Conservation (phyloP, 106 monocot species). For the Agapanthus africanus region DNA sequence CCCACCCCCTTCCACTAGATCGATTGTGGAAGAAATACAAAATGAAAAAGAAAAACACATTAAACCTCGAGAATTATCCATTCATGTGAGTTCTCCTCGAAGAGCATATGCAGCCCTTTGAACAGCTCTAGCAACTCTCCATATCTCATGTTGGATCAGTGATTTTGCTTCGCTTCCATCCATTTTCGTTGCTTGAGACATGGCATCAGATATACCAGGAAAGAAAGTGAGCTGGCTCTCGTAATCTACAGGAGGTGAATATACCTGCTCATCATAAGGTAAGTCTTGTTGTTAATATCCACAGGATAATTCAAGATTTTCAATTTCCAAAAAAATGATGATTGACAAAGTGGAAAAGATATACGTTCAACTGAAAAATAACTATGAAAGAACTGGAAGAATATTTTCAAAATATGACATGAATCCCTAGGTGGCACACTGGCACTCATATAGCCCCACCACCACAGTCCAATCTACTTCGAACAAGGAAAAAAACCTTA, state of each 20-base stretch:
- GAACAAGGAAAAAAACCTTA: too few species aligned
- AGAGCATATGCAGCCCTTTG: conserved; percentile 40
- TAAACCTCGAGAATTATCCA: background rate
- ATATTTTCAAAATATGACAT: too few species aligned
- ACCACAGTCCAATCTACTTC: too few species aligned
- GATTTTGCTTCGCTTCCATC: background rate
- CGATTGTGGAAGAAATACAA: background rate
- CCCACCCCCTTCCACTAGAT: too few species aligned
- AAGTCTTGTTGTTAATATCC: too few species aligned
- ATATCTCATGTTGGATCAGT: conserved; percentile 50
- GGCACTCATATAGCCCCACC: too few species aligned
- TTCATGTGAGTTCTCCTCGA: conserved; percentile 35
- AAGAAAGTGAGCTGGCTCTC: conserved; percentile 57
- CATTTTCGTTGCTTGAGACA: conserved; percentile 12
- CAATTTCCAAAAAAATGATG: too few species aligned
- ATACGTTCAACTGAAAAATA: too few species aligned
- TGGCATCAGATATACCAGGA: conserved; percentile 69
- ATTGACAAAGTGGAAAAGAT: too few species aligned
- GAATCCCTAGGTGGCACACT: too few species aligned
- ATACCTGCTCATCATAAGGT: conserved; percentile 33
- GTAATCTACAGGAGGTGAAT: conserved; percentile 52
- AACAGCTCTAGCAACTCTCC: conserved; percentile 62
- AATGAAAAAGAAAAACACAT: background rate
- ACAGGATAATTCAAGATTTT: too few species aligned
- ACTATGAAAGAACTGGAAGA: too few species aligned